These are phyloP conservation scores for Pisolithus marmoratus DNA, from an alignment of 768 basidiomycete species.

Conservation along the genomic window DNA sequence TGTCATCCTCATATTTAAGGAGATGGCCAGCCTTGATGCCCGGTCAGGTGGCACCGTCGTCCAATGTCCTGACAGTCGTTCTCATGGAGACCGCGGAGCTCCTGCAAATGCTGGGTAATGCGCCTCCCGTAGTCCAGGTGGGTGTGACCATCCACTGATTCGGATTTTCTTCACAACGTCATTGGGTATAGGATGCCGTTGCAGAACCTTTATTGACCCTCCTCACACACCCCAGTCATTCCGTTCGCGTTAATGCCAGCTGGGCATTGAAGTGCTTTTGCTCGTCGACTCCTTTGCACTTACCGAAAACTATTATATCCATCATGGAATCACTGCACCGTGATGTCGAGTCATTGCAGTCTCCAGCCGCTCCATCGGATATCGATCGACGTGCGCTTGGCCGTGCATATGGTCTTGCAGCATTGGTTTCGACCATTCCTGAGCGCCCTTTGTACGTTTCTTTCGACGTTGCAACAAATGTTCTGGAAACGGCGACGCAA, in stretches of 20 bases:
- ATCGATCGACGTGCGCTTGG: conserved; percentile 71
- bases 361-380: conserved; percentile 68
- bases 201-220: conserved; percentile 81
- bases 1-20: conserved; percentile 76
- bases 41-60: conserved; percentile 64
- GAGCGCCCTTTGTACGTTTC: conserved; percentile 90
- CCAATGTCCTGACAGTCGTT: conserved; percentile 64
- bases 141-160: conserved; percentile 6
- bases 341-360: conserved; percentile 68
- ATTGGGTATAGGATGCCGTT: conserved; percentile 61
- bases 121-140: conserved; percentile 83
- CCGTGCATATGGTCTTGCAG: conserved; percentile 85
- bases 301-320: conserved; percentile 72
- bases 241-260: conserved; percentile 79
- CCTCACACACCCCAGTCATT: conserved; percentile 80
- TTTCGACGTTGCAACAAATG: conserved; percentile 86
- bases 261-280: conserved; percentile 92
- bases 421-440: conserved; percentile 80
- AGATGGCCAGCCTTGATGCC: conserved; percentile 94
- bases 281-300: conserved; percentile 77
- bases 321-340: conserved; percentile 80
- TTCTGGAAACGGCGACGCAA: conserved; percentile 85
- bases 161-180: neutral
- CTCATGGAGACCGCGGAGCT: conserved; percentile 82
- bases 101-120: conserved; percentile 85